A percentile compares a stretch with the other conserved stretches of the same genome.
Evolutionary conservation across 768 basidiomycete genomes (phyloP).

Genomic region (Pleurotus platypus): DNA sequence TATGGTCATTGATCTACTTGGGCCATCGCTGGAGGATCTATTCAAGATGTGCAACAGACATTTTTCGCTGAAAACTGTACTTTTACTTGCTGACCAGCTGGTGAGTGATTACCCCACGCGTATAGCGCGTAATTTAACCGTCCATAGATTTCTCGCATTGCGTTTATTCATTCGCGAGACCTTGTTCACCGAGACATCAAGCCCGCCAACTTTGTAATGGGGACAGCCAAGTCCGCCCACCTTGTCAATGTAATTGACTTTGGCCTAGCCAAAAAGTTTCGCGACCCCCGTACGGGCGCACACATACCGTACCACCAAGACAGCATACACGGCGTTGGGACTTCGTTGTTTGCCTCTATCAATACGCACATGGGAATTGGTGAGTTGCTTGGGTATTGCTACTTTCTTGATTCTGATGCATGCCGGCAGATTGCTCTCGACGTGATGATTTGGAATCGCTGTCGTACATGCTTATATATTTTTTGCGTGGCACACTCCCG

Average conservation of each 20-base stretch:
- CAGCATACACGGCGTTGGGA: slow-evolving; percentile 76
- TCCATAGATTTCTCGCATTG: slow-evolving; percentile 84
- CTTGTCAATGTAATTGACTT: slow-evolving; percentile 93
- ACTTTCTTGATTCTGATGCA: slow-evolving; percentile 6
- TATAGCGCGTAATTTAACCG: slow-evolving; percentile 7
- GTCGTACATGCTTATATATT: slow-evolving; percentile 82
- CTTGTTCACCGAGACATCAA: slow-evolving; percentile 97
- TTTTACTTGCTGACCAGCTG: slow-evolving; percentile 91
- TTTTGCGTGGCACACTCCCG: slow-evolving; percentile 72
- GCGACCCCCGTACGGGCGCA: slow-evolving; percentile 57
- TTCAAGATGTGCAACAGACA: slow-evolving; percentile 89
- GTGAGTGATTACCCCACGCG: slow-evolving; percentile 42
- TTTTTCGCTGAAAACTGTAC: slow-evolving; percentile 92
- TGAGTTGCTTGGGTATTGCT: slow-evolving; percentile 26
- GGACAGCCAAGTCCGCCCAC: slow-evolving; percentile 49
- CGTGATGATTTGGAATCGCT: slow-evolving; percentile 79
- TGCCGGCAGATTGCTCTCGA: slow-evolving; percentile 58
- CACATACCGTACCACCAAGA: slow-evolving; percentile 76
- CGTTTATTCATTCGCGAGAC: slow-evolving; percentile 94
- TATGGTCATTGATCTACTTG: slow-evolving; percentile 95
- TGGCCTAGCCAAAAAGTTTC: slow-evolving; percentile 78
- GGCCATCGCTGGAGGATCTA: slow-evolving; percentile 83
- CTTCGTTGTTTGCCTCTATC: slow-evolving; percentile 70
- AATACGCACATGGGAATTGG: slow-evolving; percentile 75
- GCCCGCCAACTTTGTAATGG: slow-evolving; percentile 99